Evolutionary conservation across 2,329 filamentous ascomycete species (phyloP), one percentile per base, ranked within the genome.

Genomic region (Davidsoniella neocaledoniae): DNA sequence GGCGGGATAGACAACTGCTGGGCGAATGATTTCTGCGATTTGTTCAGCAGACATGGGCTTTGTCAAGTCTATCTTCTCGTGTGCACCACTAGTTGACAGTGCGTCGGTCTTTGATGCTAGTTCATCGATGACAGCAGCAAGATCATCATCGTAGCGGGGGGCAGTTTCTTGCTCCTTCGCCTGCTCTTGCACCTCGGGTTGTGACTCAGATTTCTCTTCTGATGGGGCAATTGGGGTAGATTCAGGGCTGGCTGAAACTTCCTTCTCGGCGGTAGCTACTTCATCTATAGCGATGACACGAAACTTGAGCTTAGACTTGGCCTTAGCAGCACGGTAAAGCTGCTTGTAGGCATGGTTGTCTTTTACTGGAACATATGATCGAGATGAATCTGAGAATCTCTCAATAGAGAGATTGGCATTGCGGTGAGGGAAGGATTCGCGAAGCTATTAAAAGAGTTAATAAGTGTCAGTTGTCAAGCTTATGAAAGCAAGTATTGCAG

Each of bases 221-320:
- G 21, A 26, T 29, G 25, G 12, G 26, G 14, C 9, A 17, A 16
- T 16, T n/a, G 21, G 7, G 3, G 43, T 14, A 17, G 14, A 33
- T 16, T 44, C 43, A 26, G 25, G n/a, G 21, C n/a, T 44, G 16
- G 43, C 16, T 2, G 2, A 14, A 33, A 12, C n/a, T 29, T 29
- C 8, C 12, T 26, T 12, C 9, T 16, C 21, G 26, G n/a, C 43
- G 26, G 25, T 23, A 33, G 23, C 21, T 16, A 14, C 26, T 10
- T 29, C 26, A 12, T 12, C 10, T 14, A 45, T n/a, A n/a, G 37
- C 40, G 14, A 76, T 81, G 37, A 84, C 81, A 57, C 79, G 85
- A 53, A 98, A 76, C 66, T 91, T 88, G 58, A 98, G 80, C 79
- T 96, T 98, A 56, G 88, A 79, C 74, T 98, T 98, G 37, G 91